phyloP scores from a whole-genome alignment of 495 filamentous ascomycete species.

The Aspergillus kassunensis region DNA sequence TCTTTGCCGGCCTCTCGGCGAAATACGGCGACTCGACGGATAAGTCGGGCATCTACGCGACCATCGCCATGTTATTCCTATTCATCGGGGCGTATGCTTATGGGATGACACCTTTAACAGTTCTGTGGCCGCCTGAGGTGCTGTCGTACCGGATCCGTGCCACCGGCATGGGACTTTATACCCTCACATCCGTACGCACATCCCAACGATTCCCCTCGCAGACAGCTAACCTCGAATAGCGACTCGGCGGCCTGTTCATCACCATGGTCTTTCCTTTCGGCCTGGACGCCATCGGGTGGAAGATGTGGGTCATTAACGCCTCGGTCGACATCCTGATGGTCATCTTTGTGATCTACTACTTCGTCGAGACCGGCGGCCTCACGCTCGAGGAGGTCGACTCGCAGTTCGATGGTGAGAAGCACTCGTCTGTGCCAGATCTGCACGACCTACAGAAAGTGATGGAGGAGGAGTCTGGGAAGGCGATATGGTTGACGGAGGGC shows the following conservation, averaged over 20 bases:
- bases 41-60: not conserved
- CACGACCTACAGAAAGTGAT: no score
- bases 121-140: not conserved
- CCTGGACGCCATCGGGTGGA: not conserved
- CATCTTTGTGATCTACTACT: not conserved
- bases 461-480: no score
- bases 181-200: no score
- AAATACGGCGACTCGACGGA: not conserved
- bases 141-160: not conserved
- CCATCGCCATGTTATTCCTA: not conserved
- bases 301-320: not conserved
- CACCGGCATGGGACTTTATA: no score
- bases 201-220: no score
- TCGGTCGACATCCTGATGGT: not conserved
- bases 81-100: not conserved
- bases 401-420: no score
- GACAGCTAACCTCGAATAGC: no score
- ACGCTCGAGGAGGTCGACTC: not conserved
- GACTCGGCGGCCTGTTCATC: not conserved
- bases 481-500: no score
- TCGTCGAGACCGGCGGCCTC: not conserved
- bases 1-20: not conserved
- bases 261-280: not conserved
- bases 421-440: no score
- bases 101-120: not conserved